These are phyloP conservation scores for Fusarium humuli DNA, from an alignment of 2,329 filamentous ascomycete species.

Conservation along the genomic window DNA sequence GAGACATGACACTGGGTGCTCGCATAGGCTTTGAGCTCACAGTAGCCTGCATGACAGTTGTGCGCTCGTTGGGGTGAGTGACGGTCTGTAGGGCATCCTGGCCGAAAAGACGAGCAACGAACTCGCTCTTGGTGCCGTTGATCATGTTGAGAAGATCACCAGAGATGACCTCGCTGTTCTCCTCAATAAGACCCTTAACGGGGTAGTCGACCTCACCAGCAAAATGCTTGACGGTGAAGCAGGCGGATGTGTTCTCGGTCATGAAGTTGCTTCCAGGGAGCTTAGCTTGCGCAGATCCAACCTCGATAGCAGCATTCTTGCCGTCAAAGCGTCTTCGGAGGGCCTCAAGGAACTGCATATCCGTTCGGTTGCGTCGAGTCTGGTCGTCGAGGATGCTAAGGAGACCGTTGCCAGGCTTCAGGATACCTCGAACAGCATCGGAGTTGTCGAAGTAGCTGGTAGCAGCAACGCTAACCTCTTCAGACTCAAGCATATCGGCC, in stretches of 20 bases:
- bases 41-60: constrained; percentile 93
- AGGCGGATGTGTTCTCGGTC: constrained; percentile 81
- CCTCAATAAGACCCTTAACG: constrained; percentile 86
- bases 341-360: constrained; percentile 90
- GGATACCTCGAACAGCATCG: constrained; percentile 88
- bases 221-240: constrained; percentile 94
- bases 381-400: constrained; percentile 97
- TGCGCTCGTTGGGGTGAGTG: constrained; percentile 90
- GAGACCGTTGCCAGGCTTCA: constrained; percentile 93
- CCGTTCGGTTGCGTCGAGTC: constrained; percentile 86
- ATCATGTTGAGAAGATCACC: constrained; percentile 96
- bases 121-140: constrained; percentile 86
- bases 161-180: constrained; percentile 96
- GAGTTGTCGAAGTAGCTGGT: constrained; percentile 99
- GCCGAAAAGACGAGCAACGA: constrained; percentile 91
- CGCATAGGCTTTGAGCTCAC: constrained; percentile 95
- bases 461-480: constrained; percentile 89
- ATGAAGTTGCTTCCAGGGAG: constrained; percentile 90
- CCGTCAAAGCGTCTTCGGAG: constrained; percentile 92
- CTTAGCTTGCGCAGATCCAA: constrained; percentile 78
- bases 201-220: constrained; percentile 97
- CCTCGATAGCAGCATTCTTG: constrained; percentile 90
- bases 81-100: constrained; percentile 94
- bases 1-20: constrained; percentile 90
- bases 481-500: constrained; percentile 91